Percentiles rank a stretch among this genome's conserved stretches.
These are phyloP conservation scores for Calonectria multiphialidica DNA, from an alignment of 2,329 filamentous ascomycete genomes.

Conservation along the genomic window DNA sequence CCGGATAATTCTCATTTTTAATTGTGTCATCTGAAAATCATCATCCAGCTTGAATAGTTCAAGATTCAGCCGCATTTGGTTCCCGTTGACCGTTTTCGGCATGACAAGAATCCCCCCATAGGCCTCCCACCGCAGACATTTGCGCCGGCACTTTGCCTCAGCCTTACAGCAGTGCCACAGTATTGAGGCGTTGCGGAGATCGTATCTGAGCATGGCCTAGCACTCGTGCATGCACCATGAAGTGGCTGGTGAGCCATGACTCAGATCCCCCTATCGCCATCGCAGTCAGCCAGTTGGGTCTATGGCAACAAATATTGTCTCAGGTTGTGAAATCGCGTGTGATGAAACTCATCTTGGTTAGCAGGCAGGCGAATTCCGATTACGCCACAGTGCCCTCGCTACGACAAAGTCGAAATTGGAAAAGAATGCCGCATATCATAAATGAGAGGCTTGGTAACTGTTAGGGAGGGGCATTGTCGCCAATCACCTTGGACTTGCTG, in stretches of 20 bases:
- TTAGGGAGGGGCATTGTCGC: too few species aligned
- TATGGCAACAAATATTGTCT: not conserved
- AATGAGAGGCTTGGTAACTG: too few species aligned
- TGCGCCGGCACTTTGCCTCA: not conserved
- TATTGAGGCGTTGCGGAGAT: not conserved
- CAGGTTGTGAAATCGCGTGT: not conserved
- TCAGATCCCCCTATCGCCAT: not conserved
- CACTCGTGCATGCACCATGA: not conserved
- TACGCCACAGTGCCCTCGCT: not conserved
- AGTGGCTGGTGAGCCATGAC: conserved; percentile 4
- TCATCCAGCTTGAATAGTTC: not conserved
- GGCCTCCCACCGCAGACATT: not conserved
- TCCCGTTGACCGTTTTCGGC: not conserved
- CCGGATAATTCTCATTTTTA: not conserved
- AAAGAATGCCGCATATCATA: not conserved
- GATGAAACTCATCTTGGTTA: conserved; percentile 1
- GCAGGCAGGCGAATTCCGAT: not conserved
- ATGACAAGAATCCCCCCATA: not conserved
- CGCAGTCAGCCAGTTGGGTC: not conserved
- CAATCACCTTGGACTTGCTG: not conserved
- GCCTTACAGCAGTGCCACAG: conserved; percentile 5
- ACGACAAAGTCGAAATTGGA: not conserved
- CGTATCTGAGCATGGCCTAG: not conserved
- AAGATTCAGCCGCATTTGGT: not conserved
- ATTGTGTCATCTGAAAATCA: not conserved